Base-by-base conservation (phyloP, 2,329 filamentous ascomycete species). In the Cytospora paraplurivora region DNA sequence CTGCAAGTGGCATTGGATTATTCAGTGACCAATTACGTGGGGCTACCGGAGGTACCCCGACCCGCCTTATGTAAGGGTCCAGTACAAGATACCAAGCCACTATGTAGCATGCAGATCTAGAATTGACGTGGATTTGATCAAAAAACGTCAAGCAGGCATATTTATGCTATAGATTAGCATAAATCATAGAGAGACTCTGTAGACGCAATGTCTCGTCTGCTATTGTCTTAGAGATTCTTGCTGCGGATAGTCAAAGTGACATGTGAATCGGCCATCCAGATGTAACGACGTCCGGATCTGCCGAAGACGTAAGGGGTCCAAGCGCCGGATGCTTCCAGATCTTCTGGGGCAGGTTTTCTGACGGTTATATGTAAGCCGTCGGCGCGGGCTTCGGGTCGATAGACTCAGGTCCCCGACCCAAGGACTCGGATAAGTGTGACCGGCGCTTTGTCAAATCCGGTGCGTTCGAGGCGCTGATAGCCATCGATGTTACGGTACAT, bases 11-110 rank as follows among this genome's bases (percentile, higher is more conserved):
- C 27, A 59, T 59, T 63, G 38, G 56, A 37, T 63, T 51, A 53
- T 56, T 56, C 56, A 60, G 64, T 59, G 62, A 66, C 64, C 58
- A 21, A 47, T 61, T 58, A 66, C 60, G 62, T 66, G 64, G 64
- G 62, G 53, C 54, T 3, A 13, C 1, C 12, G 2, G 12, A 56
- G 12, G 49, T 62, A 56, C 59, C 49, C 37, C 11, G 15, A 19
- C 19, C 21, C 57, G 50, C 21, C 33, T 50, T 55, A 55, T 50
- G 54, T 59, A 54, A 38, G 44, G 21, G 21, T n/a, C n/a, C 35
- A 33, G 51, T 32, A 19, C 33, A 34, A 54, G 44, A 61, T 61
- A 37, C 38, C 60, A 63, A 54, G 56, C 49, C 61, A 54, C 37
- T 54, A 27, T 53, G 52, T 37, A n/a, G 53, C 33, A 27, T 41